Base-by-base conservation (phyloP, 441 rosid species). In the Francoa sonchifolia region DNA sequence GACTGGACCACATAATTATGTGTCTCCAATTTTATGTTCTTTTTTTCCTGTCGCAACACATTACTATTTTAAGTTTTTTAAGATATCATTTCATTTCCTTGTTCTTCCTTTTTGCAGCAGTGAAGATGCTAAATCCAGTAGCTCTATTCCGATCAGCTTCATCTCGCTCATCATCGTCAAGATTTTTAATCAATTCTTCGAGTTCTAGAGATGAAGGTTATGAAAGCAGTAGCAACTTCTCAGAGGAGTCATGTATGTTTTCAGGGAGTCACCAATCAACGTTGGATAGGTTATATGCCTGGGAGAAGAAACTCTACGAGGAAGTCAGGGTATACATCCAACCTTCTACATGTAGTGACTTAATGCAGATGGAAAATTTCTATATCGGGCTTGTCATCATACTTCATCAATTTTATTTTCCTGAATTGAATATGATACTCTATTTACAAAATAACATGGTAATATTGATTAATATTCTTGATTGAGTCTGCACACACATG, bases 291-390 rank as follows among this genome's bases (percentile, higher is more conserved):
- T 71, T 87, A 54, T 81, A 74, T 46, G 82, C 80, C 19, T 87
- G 96, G 99, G 99, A 92, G 73, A 92, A 92, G 77, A 92, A 87
- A 64, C 99, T 87, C 45, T 92, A 78, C 2, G 80, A 81, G 29
- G 92, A 83, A 77, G 95, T 92, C 61, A 73, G 57, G 86, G 94
- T 90, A 71, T 52, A 37, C 30, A 20, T 40, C 52, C 33, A 22
- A 44, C 27, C 36, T 41, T 39, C 34, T 11, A 17, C 8, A 3
- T 3, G 11, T n/a, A 21, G n/a, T n/a, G n/a, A n/a, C n/a, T n/a
- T n/a, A n/a, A n/a, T n/a, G n/a, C n/a, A n/a, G n/a, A n/a, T n/a
- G n/a, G n/a, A n/a, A n/a, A n/a, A n/a, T n/a, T n/a, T n/a, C n/a
- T n/a, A n/a, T n/a, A n/a, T n/a, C n/a, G n/a, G n/a, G n/a, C n/a